A percentile compares a stretch with the other conserved stretches of the same genome.
These are phyloP conservation scores for Ceratocystis smalleyi DNA, from an alignment of 2,329 filamentous ascomycete genomes.

Conservation along the genomic window DNA sequence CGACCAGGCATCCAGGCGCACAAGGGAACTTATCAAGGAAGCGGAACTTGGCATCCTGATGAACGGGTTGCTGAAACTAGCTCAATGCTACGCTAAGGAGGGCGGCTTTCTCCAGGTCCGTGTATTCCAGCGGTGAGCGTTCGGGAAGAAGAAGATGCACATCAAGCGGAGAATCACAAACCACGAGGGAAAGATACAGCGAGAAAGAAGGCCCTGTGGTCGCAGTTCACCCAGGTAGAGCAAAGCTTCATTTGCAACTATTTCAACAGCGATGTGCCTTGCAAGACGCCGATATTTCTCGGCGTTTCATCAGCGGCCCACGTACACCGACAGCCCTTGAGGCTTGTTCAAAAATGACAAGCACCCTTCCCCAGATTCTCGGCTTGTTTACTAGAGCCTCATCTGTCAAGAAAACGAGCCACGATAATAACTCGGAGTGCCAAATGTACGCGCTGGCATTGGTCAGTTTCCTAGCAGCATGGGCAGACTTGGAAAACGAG, in stretches of 20 bases:
- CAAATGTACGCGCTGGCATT: neutral
- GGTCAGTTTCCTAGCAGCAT: neutral
- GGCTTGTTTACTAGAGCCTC: conserved; percentile 3
- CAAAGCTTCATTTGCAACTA: too few species aligned
- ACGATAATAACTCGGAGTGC: conserved; percentile 7
- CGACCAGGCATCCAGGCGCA: neutral
- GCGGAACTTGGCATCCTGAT: neutral
- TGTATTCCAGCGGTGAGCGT: neutral
- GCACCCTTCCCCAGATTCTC: neutral
- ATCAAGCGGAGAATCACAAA: neutral
- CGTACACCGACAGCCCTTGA: neutral
- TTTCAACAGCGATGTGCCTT: neutral
- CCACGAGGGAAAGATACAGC: neutral
- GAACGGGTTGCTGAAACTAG: neutral
- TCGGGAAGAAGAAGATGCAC: neutral
- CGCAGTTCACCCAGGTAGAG: too few species aligned
- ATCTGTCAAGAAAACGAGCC: neutral
- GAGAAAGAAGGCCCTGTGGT: neutral
- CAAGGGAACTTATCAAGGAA: neutral
- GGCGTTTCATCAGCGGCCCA: neutral
- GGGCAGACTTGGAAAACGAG: neutral
- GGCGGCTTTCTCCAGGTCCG: neutral
- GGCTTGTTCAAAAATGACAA: neutral
- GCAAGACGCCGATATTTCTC: neutral
- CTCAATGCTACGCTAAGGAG: neutral